Evolutionary conservation across 2,329 filamentous ascomycete species (phyloP), one percentile per base, ranked within the genome.

Genomic region (Chrysoporthe cubensis): DNA sequence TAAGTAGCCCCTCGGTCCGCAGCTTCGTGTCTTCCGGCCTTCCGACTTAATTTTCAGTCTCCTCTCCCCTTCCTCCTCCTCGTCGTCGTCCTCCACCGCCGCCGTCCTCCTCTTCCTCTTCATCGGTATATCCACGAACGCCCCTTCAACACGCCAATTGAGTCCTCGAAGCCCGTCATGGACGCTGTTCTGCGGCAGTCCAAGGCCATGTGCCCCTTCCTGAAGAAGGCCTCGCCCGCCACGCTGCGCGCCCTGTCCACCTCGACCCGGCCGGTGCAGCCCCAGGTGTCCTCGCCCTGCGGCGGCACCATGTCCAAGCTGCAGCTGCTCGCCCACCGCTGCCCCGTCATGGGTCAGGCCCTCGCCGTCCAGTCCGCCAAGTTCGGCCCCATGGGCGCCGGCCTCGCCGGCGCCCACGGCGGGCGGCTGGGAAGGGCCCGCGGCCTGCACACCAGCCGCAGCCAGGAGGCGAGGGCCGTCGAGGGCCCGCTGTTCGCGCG

Each of bases 311-410:
- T 98, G 89, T 97, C 94, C 76, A 98, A 97, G 83, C 87, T 99
- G 75, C 96, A 98, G 84, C 89, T 96, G 73, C 89, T 97, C 76
- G 96, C 93, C 75, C 91, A 94, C 77, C 93, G 95, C 80, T 99
- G 96, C 87, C 96, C 96, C 68, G 91, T 99, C 80, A 99, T 99
- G 96, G 95, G 94, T 80, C 97, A 97, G 86, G 96, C 96, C 54
- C 88, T 99, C 79, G 92, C 93, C 70, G 90, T 97, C 50, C 95
- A 97, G 85, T 87, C 87, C 58, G 85, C 88, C 71, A 85, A 86
- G 76, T 78, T 83, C 62, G 80, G 83, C 64, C 80, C 79, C 68
- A 74, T 81, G 71, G 73, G 77, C 70, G 78, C 75, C 66, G 76
- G 79, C 69, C 79, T 83, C 50, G 63, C 50, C 42, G 62, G 37